phyloP scores from a whole-genome alignment of 2,329 filamentous ascomycete genomes.

The Orbilia quercus region DNA sequence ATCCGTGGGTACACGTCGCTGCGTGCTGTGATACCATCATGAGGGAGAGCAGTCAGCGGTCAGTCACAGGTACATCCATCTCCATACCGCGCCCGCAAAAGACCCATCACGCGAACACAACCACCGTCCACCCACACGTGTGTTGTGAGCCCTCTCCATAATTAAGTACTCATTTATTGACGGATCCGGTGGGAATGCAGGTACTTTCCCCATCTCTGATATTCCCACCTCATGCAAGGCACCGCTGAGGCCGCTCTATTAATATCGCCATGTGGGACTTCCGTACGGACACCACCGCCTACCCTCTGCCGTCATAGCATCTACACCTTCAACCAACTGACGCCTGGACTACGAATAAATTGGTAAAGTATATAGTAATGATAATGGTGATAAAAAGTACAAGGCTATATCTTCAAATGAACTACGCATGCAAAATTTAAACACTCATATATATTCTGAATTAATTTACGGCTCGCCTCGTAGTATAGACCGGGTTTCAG shows the following conservation, averaged over 20 bases:
- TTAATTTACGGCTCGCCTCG: no score
- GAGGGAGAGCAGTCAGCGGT: conserved; percentile 17
- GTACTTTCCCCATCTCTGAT: background rate
- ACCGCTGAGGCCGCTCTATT: background rate
- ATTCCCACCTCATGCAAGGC: no score
- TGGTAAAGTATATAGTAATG: no score
- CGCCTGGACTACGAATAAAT: no score
- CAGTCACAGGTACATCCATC: conserved; percentile 39
- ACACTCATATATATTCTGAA: no score
- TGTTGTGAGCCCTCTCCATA: conserved; percentile 6
- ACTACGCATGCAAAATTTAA: no score
- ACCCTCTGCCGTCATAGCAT: no score
- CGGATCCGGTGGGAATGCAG: conserved; percentile 3
- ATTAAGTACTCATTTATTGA: background rate
- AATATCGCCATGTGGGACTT: conserved; percentile 33
- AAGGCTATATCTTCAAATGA: no score
- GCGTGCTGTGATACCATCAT: conserved; percentile 52
- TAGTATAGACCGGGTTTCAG: no score
- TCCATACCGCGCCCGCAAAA: background rate
- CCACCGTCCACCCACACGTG: conserved; percentile 15
- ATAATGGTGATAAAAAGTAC: no score
- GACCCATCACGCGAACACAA: conserved; percentile 30
- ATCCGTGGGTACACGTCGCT: background rate
- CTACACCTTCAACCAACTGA: no score
- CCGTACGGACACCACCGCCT: conserved; percentile 27